Evolutionary conservation across 495 filamentous ascomycete genomes (phyloP).

Genomic region (Paragyromitra xinjiangensis): DNA sequence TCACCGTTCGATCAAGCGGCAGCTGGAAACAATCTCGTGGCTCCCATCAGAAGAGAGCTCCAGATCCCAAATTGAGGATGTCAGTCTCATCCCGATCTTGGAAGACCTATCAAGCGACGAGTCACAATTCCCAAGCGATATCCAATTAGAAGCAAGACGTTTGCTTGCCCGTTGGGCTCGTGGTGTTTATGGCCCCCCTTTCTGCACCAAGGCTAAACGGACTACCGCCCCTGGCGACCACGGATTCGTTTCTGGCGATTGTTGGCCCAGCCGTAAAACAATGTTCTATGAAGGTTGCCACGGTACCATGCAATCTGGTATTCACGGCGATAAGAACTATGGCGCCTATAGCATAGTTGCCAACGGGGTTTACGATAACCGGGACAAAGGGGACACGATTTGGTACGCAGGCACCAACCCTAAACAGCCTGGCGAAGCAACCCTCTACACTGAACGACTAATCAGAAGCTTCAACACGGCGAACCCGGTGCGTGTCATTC

Average conservation of each 20-base stretch:
- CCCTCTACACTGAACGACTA: slow-evolving; percentile 20
- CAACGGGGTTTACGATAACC: slow-evolving; percentile 41
- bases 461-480: slow-evolving; percentile 21
- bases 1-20: not conserved
- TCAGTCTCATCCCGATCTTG: slow-evolving; percentile 1
- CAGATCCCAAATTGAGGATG: not conserved
- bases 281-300: slow-evolving; percentile 66
- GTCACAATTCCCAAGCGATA: not conserved
- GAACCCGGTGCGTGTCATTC: slow-evolving; percentile 37
- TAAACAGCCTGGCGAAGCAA: slow-evolving; percentile 15
- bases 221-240: slow-evolving; percentile 47
- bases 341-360: slow-evolving; percentile 55
- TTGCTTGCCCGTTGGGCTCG: slow-evolving; percentile 30
- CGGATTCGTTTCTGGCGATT: slow-evolving; percentile 64
- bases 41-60: slow-evolving; percentile 13
- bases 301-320: slow-evolving; percentile 59
- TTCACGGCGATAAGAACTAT: slow-evolving; percentile 61
- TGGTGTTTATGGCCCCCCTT: slow-evolving; percentile 12
- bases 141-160: slow-evolving; percentile 15
- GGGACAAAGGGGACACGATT: slow-evolving; percentile 37
- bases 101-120: not conserved
- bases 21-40: slow-evolving; percentile 28
- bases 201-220: not conserved
- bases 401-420: slow-evolving; percentile 46
- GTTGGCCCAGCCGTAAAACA: slow-evolving; percentile 65